Base-by-base conservation (phyloP, 306 rosid species). In the Cotoneaster glaucophyllus region DNA sequence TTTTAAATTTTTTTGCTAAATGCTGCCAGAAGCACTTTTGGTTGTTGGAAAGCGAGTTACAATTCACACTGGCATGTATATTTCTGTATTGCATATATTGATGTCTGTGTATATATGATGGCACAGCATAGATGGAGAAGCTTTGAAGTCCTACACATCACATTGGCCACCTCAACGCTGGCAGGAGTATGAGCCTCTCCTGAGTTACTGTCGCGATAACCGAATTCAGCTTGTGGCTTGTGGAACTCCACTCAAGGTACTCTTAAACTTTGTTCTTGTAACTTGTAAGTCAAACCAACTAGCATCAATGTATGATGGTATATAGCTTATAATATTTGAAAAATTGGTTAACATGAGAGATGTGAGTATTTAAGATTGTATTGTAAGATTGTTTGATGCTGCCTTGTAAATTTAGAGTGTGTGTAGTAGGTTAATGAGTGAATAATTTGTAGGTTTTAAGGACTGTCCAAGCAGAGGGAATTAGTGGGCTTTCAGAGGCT, bases 141-240 rank as follows among this genome's bases (percentile, higher is more conserved):
- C 93, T 69, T 85, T 94, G 80, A 92, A 89, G 74, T 74, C 89
- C 52, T 79, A 76, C 75, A 72, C 84, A 58, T 57, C 78, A 21
- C 89, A 92, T 77, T 94, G 98, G 98, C 88, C 98, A 2, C 88
- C 90, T 31, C 80, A 86, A 77, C 84, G 95, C 37, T 94, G 98
- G 97, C 90, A 90, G 85, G 98, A 94, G 72, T 94, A 92, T 74
- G 97, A 92, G 81, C 98, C 98, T 76, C 90, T 90, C 81, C 87
- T 94, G 21, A 89, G 81, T 73, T 94, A 84, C 82, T 92, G 96
- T 77, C 87, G 86, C 32, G 97, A 92, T 59, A 90, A 85, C 31
- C 96, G 90, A 79, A 84, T 94, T 78, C 85, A 28, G 63, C 86
- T 94, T 56, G 86, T 94, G 58, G 97, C 97, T 69, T 90, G 95